Evolutionary conservation across 2,329 filamentous ascomycete genomes (phyloP).

Genomic region (Talaromyces sp.): DNA sequence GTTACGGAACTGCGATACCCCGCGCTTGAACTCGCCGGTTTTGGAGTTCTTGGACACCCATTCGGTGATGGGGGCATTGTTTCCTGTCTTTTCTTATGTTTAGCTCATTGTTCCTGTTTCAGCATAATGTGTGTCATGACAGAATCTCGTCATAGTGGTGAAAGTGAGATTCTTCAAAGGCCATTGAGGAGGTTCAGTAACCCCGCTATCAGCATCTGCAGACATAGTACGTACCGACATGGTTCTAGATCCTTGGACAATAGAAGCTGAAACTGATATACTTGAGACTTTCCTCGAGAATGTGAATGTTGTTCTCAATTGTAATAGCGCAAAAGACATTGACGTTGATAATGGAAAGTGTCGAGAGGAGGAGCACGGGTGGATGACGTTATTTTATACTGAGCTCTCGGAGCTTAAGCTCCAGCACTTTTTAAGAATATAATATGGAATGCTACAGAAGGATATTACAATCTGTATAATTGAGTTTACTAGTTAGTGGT

Average conservation of each 20-base stretch:
- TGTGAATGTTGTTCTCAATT: not conserved
- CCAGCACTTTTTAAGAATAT: no score
- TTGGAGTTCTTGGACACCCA: constrained; percentile 78
- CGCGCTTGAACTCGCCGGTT: constrained; percentile 88
- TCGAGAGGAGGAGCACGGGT: not conserved
- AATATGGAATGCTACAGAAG: not conserved
- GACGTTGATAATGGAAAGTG: not conserved
- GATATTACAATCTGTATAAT: not conserved
- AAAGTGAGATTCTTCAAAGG: not conserved
- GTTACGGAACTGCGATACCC: constrained; percentile 75
- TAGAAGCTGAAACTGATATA: not conserved
- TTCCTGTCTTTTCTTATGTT: constrained; percentile 9
- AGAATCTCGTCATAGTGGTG: no score
- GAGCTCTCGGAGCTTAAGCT: not conserved
- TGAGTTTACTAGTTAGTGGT: not conserved
- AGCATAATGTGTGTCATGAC: constrained; percentile 17
- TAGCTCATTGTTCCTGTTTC: not conserved
- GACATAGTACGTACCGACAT: constrained; percentile 31
- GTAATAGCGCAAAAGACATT: constrained; percentile 9
- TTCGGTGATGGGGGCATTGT: constrained; percentile 59
- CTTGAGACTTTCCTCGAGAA: constrained; percentile 3
- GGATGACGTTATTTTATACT: not conserved
- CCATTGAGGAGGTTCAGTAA: not conserved
- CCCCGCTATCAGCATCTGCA: not conserved
- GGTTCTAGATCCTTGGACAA: constrained; percentile 20